A percentile compares a stretch with the other conserved stretches of the same genome.
These are phyloP conservation scores for Albizia julibrissin DNA, from an alignment of 306 rosid species.

Conservation along the genomic window DNA sequence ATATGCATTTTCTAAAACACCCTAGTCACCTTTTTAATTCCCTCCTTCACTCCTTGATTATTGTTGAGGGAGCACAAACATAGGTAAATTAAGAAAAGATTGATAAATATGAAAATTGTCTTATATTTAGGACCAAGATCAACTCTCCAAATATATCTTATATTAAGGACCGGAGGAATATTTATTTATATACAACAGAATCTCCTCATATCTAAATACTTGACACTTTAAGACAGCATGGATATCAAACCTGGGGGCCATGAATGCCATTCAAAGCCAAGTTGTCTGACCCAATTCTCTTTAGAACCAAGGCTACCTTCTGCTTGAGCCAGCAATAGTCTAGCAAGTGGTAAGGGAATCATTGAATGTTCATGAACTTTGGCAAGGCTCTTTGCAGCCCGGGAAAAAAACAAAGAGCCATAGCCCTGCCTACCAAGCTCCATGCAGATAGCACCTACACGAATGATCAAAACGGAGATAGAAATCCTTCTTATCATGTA, in stretches of 20 bases:
- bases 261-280: conserved; percentile 73
- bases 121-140: no score
- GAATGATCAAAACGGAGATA: conserved; percentile 14
- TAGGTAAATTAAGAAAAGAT: no score
- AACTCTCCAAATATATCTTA: no score
- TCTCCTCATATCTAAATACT: conserved; percentile 1
- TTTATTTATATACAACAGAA: neutral
- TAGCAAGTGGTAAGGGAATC: conserved; percentile 67
- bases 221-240: neutral
- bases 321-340: conserved; percentile 76
- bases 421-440: conserved; percentile 62
- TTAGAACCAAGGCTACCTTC: conserved; percentile 85
- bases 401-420: conserved; percentile 47
- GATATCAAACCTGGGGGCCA: conserved; percentile 91
- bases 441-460: conserved; percentile 76
- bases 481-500: neutral
- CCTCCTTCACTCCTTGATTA: no score
- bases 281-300: conserved; percentile 75
- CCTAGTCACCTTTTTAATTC: no score
- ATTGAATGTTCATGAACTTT: conserved; percentile 56
- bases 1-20: no score
- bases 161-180: no score
- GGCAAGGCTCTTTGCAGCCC: conserved; percentile 63
- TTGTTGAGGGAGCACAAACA: no score
- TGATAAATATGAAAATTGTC: no score